Conservation (phyloP, 495 filamentous ascomycete genomes). For the Daldinia decipiens region DNA sequence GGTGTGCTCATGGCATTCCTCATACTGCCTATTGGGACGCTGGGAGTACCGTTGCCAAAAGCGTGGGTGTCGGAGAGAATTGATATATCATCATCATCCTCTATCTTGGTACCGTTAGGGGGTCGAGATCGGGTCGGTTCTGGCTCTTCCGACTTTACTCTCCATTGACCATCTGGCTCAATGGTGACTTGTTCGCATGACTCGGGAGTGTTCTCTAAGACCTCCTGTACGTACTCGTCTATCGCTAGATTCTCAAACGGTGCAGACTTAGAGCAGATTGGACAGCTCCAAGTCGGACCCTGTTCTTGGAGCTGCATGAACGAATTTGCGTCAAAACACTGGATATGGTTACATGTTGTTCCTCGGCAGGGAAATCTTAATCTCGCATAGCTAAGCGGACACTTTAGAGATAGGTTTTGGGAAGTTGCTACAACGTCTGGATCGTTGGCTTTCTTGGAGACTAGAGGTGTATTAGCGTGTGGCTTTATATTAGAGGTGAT, state of each 20-base stretch:
- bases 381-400: constrained; percentile 85
- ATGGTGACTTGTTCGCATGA: constrained; percentile 86
- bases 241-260: constrained; percentile 83
- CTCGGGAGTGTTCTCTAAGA: constrained; percentile 74
- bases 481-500: background rate
- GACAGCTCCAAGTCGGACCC: constrained; percentile 93
- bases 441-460: constrained; percentile 83
- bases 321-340: constrained; percentile 94
- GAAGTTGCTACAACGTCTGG: constrained; percentile 88
- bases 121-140: constrained; percentile 46
- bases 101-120: constrained; percentile 51
- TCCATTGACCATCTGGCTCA: constrained; percentile 87
- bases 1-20: constrained; percentile 23
- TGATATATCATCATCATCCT: constrained; percentile 75
- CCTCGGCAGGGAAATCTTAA: constrained; percentile 84
- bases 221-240: constrained; percentile 93
- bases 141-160: constrained; percentile 44
- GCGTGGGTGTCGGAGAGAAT: constrained; percentile 52
- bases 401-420: constrained; percentile 88
- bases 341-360: constrained; percentile 83
- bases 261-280: constrained; percentile 86
- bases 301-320: constrained; percentile 96
- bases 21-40: constrained; percentile 4
- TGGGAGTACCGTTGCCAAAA: constrained; percentile 30
- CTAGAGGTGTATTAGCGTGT: constrained; percentile 56